phyloP scores from a whole-genome alignment of 495 filamentous ascomycete genomes.

The Ramalina peruviana region DNA sequence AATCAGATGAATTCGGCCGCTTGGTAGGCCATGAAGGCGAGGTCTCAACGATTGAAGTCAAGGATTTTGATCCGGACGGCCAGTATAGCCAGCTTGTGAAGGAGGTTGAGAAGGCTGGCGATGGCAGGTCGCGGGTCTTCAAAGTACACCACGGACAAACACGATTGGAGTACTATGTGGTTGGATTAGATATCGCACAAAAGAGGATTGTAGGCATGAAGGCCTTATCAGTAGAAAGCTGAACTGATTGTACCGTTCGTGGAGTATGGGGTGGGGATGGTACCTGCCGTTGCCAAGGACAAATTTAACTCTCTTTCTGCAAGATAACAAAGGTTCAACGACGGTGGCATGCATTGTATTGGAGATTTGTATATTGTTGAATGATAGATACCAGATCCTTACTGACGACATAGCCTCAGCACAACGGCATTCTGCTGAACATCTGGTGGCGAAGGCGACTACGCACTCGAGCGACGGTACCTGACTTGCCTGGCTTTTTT shows the following conservation, averaged over 20 bases:
- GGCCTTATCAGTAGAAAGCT: conserved; percentile 63
- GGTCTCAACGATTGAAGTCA: conserved; percentile 36
- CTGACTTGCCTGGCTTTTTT: too few species aligned
- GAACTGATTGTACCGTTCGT: not conserved
- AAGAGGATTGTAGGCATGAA: conserved; percentile 58
- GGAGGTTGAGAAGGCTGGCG: conserved; percentile 36
- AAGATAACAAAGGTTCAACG: too few species aligned
- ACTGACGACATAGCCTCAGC: too few species aligned
- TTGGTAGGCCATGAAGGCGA: conserved; percentile 40
- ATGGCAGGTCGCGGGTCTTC: conserved; percentile 65
- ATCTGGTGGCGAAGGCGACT: too few species aligned
- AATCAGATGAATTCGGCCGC: conserved; percentile 40
- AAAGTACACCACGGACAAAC: conserved; percentile 44
- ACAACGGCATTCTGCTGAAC: too few species aligned
- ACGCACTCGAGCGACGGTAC: too few species aligned
- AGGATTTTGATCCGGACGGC: conserved; percentile 48
- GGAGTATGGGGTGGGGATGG: not conserved
- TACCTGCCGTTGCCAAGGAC: too few species aligned
- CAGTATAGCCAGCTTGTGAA: conserved; percentile 44
- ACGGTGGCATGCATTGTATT: too few species aligned
- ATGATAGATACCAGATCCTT: too few species aligned
- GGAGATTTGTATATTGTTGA: too few species aligned
- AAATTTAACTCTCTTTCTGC: too few species aligned
- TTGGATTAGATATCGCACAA: conserved; percentile 40
- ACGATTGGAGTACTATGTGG: conserved; percentile 62